phyloP scores from a whole-genome alignment of 495 filamentous ascomycete species.

The Penicillium waksmanii region DNA sequence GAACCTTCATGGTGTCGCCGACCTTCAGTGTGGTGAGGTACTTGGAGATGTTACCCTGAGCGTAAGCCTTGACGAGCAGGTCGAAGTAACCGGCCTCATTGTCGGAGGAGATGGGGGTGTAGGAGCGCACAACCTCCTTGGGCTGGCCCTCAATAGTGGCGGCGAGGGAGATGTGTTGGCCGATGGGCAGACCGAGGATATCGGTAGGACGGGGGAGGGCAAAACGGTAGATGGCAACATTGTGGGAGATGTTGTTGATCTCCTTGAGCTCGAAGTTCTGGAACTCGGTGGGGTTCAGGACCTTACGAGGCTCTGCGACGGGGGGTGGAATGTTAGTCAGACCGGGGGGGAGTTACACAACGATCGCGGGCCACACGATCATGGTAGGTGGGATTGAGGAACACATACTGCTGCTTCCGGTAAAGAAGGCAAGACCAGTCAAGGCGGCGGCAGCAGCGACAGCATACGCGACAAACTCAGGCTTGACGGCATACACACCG shows the following conservation, averaged over 20 bases:
- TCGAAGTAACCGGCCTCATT: slow-evolving; percentile 93
- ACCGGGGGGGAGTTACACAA: background rate
- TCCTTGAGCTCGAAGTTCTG: slow-evolving; percentile 88
- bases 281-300: slow-evolving; percentile 84
- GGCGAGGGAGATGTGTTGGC: slow-evolving; percentile 96
- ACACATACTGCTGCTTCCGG: slow-evolving; percentile 29
- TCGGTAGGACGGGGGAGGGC: slow-evolving; percentile 71
- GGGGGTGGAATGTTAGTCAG: slow-evolving; percentile 14
- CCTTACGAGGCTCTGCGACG: slow-evolving; percentile 67
- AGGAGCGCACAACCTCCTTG: slow-evolving; percentile 92
- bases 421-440: slow-evolving; percentile 22
- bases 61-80: slow-evolving; percentile 96
- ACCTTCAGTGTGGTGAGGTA: slow-evolving; percentile 81
- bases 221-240: slow-evolving; percentile 98
- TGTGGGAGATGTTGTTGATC: slow-evolving; percentile 92
- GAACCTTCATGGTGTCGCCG: slow-evolving; percentile 85
- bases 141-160: slow-evolving; percentile 73
- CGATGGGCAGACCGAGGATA: slow-evolving; percentile 95
- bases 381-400: slow-evolving; percentile 2
- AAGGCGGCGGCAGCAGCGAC: slow-evolving; percentile 43
- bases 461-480: slow-evolving; percentile 76
- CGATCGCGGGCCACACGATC: background rate
- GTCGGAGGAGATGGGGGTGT: slow-evolving; percentile 95
- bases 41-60: slow-evolving; percentile 92
- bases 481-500: slow-evolving; percentile 75